Conservation (phyloP, 139 green algal species). For the Chlorella sp. region DNA sequence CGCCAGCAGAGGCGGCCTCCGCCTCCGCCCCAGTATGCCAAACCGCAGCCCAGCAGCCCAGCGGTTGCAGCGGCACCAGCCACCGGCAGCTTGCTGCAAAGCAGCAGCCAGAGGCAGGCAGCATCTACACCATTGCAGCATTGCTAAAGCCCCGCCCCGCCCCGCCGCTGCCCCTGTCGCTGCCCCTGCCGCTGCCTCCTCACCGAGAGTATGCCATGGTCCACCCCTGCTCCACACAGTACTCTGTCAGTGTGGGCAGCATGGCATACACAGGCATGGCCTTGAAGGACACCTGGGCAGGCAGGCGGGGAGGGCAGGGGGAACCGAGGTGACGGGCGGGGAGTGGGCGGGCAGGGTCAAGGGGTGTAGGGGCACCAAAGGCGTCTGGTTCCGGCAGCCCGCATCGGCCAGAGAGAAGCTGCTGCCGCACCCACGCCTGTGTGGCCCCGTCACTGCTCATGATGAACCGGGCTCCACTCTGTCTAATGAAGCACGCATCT, state of each 20-base stretch:
- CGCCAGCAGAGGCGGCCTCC: not conserved
- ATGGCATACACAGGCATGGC: constrained; percentile 90
- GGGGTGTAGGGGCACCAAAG: too few species aligned
- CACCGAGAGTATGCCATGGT: constrained; percentile 82
- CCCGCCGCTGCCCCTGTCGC: not conserved
- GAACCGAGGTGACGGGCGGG: not conserved
- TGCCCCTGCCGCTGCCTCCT: not conserved
- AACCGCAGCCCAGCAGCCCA: not conserved
- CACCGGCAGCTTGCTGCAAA: not conserved
- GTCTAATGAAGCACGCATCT: too few species aligned
- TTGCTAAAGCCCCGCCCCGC: not conserved
- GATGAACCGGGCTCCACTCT: too few species aligned
- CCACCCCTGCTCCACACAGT: constrained; percentile 83
- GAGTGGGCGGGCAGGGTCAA: too few species aligned
- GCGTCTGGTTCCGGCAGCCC: too few species aligned
- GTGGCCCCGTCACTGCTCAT: too few species aligned
- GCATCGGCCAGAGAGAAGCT: too few species aligned
- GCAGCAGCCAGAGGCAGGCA: not conserved
- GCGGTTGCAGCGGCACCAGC: not conserved
- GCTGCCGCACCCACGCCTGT: too few species aligned
- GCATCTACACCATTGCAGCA: not conserved
- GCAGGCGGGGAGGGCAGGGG: not conserved
- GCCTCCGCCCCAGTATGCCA: not conserved
- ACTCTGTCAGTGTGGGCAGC: constrained; percentile 84
- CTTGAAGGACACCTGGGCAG: constrained; percentile 73